These are phyloP conservation scores for Alopecurus myosuroides DNA, from an alignment of 176 grass and related monocot genomes.

Conservation along the genomic window DNA sequence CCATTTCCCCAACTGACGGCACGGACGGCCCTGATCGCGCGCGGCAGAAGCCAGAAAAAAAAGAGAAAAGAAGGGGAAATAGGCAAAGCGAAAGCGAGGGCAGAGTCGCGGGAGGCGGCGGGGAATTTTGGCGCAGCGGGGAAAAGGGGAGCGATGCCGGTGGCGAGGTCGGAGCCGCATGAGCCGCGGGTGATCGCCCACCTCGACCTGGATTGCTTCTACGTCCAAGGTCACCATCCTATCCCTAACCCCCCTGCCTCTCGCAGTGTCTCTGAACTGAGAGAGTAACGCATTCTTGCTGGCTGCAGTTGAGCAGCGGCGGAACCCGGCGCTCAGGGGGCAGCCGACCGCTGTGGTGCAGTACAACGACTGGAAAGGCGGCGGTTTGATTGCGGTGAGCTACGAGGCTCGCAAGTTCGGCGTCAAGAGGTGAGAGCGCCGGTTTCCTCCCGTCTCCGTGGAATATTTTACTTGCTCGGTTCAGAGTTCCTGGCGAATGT, in stretches of 20 bases:
- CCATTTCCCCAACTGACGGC: background rate
- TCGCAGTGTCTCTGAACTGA: background rate
- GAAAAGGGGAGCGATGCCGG: constrained; percentile 50
- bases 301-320: constrained; percentile 72
- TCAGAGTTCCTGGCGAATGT: background rate
- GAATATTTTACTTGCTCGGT: background rate
- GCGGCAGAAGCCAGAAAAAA: background rate
- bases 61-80: background rate
- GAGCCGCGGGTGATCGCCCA: constrained; percentile 85
- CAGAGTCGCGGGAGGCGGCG: background rate
- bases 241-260: background rate
- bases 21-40: background rate
- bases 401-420: constrained; percentile 93
- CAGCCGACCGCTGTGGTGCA: constrained; percentile 93
- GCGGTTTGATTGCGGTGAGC: constrained; percentile 80
- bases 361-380: constrained; percentile 95
- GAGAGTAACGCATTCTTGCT: background rate
- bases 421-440: constrained; percentile 54
- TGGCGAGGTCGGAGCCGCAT: constrained; percentile 69
- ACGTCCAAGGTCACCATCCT: constrained; percentile 69
- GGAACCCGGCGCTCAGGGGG: constrained; percentile 63
- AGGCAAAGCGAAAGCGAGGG: background rate
- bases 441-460: background rate
- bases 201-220: constrained; percentile 97
- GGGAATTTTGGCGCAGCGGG: background rate